Evolutionary conservation across 345 rosid genomes (phyloP).

Genomic region (Murraya koenigii): DNA sequence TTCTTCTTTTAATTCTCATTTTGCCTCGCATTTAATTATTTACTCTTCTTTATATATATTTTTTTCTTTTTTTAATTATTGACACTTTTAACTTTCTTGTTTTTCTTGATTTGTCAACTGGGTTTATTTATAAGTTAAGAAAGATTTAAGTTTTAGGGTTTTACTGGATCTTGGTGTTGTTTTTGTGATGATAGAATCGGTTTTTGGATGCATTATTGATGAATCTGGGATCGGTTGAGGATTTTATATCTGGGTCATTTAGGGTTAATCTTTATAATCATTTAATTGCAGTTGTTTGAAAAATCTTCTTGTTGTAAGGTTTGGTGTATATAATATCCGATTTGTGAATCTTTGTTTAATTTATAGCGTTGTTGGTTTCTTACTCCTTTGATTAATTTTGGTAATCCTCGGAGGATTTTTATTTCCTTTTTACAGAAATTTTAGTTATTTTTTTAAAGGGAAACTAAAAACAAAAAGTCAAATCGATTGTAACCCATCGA

Average conservation of each 20-base stretch:
- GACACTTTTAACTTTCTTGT: neutral
- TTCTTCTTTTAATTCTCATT: constrained; percentile 67
- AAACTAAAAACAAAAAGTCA: constrained; percentile 7
- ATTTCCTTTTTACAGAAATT: constrained; percentile 11
- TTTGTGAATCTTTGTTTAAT: constrained; percentile 20
- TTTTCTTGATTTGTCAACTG: constrained; percentile 24
- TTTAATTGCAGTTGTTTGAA: neutral
- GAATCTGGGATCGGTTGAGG: constrained; percentile 42
- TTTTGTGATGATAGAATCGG: constrained; percentile 28
- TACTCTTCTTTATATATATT: neutral
- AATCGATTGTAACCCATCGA: constrained; percentile 21
- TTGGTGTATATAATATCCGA: constrained; percentile 38
- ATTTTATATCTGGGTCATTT: neutral
- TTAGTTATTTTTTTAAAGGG: neutral
- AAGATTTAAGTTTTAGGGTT: neutral
- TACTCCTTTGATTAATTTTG: constrained; percentile 42
- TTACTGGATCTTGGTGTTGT: constrained; percentile 2
- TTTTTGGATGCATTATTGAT: constrained; percentile 35
- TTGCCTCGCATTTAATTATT: constrained; percentile 43
- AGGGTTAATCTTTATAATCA: neutral
- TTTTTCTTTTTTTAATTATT: neutral
- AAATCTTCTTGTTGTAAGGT: constrained; percentile 6
- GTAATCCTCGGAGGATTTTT: constrained; percentile 43
- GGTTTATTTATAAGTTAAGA: neutral
- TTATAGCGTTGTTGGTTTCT: constrained; percentile 14